Percentiles rank a stretch among this genome's conserved stretches.
Conservation (phyloP, 2,329 filamentous ascomycete species). For the Fusarium clavum region DNA sequence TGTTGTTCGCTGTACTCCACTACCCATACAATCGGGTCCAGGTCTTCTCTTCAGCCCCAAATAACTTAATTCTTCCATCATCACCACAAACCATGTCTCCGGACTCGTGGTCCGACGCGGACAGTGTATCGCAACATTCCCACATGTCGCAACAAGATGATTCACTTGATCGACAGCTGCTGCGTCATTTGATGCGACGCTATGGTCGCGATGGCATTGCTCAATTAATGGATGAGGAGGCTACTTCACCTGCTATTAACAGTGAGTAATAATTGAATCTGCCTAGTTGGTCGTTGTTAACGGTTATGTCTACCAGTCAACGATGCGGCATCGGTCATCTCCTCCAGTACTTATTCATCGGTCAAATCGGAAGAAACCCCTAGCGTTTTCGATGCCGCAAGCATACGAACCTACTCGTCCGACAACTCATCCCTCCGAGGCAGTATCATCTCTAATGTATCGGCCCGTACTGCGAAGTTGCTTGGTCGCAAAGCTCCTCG, state of each 20-base stretch:
- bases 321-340: conserved; percentile 52
- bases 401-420: conserved; percentile 54
- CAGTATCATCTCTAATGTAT: conserved; percentile 57
- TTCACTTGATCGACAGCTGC: conserved; percentile 51
- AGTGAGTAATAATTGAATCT: conserved; percentile 44
- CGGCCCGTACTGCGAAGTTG: conserved; percentile 52
- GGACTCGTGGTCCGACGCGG: conserved; percentile 49
- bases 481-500: conserved; percentile 48
- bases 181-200: conserved; percentile 51
- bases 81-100: conserved; percentile 45
- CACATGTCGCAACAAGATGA: conserved; percentile 44
- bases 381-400: conserved; percentile 53
- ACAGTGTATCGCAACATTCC: conserved; percentile 48
- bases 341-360: conserved; percentile 51
- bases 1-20: conserved; percentile 39
- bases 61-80: conserved; percentile 24
- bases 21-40: conserved; percentile 22
- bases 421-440: conserved; percentile 55
- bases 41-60: conserved; percentile 26
- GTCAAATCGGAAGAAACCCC: conserved; percentile 52
- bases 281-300: conserved; percentile 12
- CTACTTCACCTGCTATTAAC: conserved; percentile 40
- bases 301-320: conserved; percentile 35
- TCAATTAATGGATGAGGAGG: conserved; percentile 51
- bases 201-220: conserved; percentile 51